Percentiles rank a stretch among this genome's conserved stretches.
phyloP scores from a whole-genome alignment of 148 eudicot genomes.

The Nyssa sinensis region DNA sequence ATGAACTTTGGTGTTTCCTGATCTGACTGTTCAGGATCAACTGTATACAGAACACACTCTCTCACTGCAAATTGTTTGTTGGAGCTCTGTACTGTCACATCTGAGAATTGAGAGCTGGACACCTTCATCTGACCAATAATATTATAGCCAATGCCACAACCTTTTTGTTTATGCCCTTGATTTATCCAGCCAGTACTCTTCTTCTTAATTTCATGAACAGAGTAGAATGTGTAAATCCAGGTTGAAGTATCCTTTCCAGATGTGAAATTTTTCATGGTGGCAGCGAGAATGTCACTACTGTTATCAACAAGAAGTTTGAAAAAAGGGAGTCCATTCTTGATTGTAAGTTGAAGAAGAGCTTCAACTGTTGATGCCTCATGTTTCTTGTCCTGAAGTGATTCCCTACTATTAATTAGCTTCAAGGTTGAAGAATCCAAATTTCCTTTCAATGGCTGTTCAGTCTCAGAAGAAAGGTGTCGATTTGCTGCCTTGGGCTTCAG shows the following conservation, averaged over 20 bases:
- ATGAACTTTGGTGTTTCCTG: constrained; percentile 27
- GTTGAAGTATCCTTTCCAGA: constrained; percentile 45
- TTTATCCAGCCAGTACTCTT: constrained; percentile 64
- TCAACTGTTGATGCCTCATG: constrained; percentile 27
- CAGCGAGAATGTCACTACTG: constrained; percentile 62
- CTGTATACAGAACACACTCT: constrained; percentile 59
- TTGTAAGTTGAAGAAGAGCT: constrained; percentile 69
- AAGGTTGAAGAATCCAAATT: constrained; percentile 11
- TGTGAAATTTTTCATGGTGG: constrained; percentile 49
- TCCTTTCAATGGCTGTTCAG: constrained; percentile 22
- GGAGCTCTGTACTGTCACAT: constrained; percentile 19
- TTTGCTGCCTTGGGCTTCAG: constrained; percentile 41
- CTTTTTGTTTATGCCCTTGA: constrained; percentile 54
- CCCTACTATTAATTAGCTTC: constrained; percentile 7
- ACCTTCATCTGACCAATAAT: constrained; percentile 81
- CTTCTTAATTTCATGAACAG: constrained; percentile 59
- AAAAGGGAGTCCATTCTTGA: constrained; percentile 67
- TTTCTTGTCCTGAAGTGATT: constrained; percentile 22
- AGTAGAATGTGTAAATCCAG: constrained; percentile 71
- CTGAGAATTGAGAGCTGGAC: constrained; percentile 33
- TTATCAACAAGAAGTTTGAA: constrained; percentile 70
- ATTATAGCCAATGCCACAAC: constrained; percentile 48
- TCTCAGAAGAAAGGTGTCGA: constrained; percentile 20
- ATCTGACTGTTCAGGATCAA: constrained; percentile 30
- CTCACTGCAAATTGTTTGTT: constrained; percentile 21